A percentile compares a stretch with the other conserved stretches of the same genome.
Evolutionary conservation across 192 early-diverging fungal species (phyloP).

Genomic region (Chytriomyces confervae): DNA sequence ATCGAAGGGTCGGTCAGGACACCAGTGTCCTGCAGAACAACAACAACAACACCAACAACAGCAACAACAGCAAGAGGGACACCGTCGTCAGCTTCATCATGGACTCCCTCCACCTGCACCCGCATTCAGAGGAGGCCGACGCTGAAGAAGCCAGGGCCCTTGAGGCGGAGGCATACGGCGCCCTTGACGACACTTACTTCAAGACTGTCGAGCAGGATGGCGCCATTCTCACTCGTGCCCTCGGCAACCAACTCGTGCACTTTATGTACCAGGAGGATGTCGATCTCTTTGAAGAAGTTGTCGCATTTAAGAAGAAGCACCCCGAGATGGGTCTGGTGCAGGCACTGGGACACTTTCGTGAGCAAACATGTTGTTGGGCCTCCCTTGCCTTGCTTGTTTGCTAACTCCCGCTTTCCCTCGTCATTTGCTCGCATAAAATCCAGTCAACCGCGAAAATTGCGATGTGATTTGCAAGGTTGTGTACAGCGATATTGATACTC

Average conservation of each 20-base stretch:
- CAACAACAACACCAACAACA: too few species aligned
- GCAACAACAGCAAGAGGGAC: too few species aligned
- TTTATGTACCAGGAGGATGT: slow-evolving; percentile 32
- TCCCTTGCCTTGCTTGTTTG: background rate
- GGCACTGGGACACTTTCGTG: slow-evolving; percentile 20
- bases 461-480: slow-evolving; percentile 46
- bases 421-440: background rate
- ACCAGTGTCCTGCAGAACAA: too few species aligned
- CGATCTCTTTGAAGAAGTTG: slow-evolving; percentile 31
- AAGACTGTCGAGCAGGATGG: background rate
- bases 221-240: slow-evolving; percentile 1
- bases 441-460: slow-evolving; percentile 17
- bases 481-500: slow-evolving; percentile 39
- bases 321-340: background rate
- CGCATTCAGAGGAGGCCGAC: too few species aligned
- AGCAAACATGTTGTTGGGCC: background rate
- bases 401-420: background rate
- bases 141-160: too few species aligned
- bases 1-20: too few species aligned
- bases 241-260: slow-evolving; percentile 14
- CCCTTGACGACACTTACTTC: background rate
- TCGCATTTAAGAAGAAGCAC: slow-evolving; percentile 10
- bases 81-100: too few species aligned
- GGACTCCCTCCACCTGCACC: too few species aligned
- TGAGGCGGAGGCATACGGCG: slow-evolving; percentile 3